Evolutionary conservation across 768 basidiomycete genomes (phyloP).

Genomic region (Tephrocybe sp.): DNA sequence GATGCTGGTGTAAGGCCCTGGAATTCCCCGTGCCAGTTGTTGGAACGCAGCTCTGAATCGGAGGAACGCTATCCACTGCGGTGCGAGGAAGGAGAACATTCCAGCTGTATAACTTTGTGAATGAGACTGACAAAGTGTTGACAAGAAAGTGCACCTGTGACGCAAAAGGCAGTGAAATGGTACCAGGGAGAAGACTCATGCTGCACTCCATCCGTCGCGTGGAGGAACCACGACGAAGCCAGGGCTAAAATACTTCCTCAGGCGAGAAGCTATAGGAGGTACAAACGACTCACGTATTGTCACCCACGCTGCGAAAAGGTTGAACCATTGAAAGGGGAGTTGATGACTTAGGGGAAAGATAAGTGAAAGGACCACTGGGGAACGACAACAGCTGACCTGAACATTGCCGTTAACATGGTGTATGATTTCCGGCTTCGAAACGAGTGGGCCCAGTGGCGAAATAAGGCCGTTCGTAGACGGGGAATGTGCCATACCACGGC

Average conservation of each 20-base stretch:
- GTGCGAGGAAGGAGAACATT: conserved; percentile 13
- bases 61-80: conserved; percentile 6
- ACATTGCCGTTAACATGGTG: conserved; percentile 10
- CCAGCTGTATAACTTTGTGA: background rate
- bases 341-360: background rate
- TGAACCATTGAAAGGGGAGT: conserved; percentile 9
- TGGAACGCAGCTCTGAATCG: conserved; percentile 8
- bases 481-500: conserved; percentile 7
- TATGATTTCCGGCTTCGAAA: conserved; percentile 9
- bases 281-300: conserved; percentile 8
- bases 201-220: background rate
- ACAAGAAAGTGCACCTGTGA: conserved; percentile 2
- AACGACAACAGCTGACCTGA: background rate
- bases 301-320: conserved; percentile 4
- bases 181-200: conserved; percentile 11
- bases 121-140: background rate
- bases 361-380: background rate
- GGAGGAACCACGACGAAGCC: conserved; percentile 3
- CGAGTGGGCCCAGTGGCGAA: conserved; percentile 8
- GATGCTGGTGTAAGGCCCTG: conserved; percentile 5
- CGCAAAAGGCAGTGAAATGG: conserved; percentile 8
- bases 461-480: conserved; percentile 2
- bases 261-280: too few relatives aligned
- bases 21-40: conserved; percentile 9
- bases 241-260: background rate